phyloP scores from a whole-genome alignment of 164 flowering plant genomes.

The Piper longum region DNA sequence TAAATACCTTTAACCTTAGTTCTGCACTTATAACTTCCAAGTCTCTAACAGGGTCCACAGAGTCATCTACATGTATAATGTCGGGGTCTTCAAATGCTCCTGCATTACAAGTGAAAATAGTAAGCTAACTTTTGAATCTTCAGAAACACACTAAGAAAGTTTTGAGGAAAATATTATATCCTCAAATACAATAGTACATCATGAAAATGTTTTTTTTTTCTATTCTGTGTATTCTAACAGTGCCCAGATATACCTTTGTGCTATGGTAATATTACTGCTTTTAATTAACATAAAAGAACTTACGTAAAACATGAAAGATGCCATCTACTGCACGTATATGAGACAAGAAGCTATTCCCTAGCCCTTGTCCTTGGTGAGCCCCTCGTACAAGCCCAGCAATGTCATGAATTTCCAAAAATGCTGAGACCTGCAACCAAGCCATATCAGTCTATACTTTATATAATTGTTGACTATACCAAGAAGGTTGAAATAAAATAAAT shows the following conservation, averaged over 20 bases:
- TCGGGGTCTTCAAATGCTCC: slow-evolving; percentile 99
- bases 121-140: not conserved
- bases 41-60: slow-evolving; percentile 95
- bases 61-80: slow-evolving; percentile 88
- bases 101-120: slow-evolving; percentile 10
- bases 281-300: slow-evolving; percentile 11
- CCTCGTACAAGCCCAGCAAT: slow-evolving; percentile 97
- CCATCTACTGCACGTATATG: slow-evolving; percentile 99
- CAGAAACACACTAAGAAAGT: not conserved
- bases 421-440: slow-evolving; percentile 43
- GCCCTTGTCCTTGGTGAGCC: slow-evolving; percentile 91
- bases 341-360: slow-evolving; percentile 91
- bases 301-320: slow-evolving; percentile 94
- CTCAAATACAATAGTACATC: no score
- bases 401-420: slow-evolving; percentile 95
- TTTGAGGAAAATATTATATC: no score
- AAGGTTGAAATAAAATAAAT: not conserved
- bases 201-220: no score
- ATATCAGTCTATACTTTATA: not conserved
- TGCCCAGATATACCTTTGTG: no score
- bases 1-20: slow-evolving; percentile 64
- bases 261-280: no score
- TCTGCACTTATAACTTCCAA: slow-evolving; percentile 75
- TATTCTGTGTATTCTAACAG: no score
- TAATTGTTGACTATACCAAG: no score